Conservation (phyloP, 345 rosid genomes). For the Streptanthus diversifolius region DNA sequence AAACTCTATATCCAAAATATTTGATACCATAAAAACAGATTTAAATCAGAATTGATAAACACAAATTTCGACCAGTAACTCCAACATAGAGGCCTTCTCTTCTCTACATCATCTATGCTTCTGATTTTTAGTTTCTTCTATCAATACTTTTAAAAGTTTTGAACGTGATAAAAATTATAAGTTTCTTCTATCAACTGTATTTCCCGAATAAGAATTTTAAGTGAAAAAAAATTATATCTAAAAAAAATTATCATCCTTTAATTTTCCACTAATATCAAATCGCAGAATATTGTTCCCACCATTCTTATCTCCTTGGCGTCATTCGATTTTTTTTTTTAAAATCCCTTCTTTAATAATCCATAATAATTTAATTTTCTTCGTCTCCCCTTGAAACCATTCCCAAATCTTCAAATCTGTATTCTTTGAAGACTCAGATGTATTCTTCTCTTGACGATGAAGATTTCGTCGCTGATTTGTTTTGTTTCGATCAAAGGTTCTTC, state of each 20-base stretch:
- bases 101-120: background rate
- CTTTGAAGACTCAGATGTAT: slow-evolving; percentile 17
- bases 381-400: slow-evolving; percentile 19
- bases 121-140: background rate
- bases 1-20: no score
- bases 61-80: no score
- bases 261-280: slow-evolving; percentile 33
- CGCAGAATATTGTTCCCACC: slow-evolving; percentile 32
- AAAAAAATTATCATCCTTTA: background rate
- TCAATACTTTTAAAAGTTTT: background rate
- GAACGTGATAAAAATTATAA: background rate
- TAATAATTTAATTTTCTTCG: background rate
- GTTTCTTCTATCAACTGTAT: slow-evolving; percentile 1
- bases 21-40: no score
- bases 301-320: slow-evolving; percentile 35
- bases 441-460: slow-evolving; percentile 29
- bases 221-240: background rate
- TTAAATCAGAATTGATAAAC: no score
- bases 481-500: slow-evolving; percentile 34
- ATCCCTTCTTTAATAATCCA: background rate
- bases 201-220: slow-evolving; percentile 24
- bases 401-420: slow-evolving; percentile 11
- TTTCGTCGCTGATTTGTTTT: slow-evolving; percentile 31
- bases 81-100: no score
- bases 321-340: background rate